Percentiles rank a stretch among this genome's conserved stretches.
Conservation (phyloP, 2,329 filamentous ascomycete species). For the Coniochaeta pulveracea region DNA sequence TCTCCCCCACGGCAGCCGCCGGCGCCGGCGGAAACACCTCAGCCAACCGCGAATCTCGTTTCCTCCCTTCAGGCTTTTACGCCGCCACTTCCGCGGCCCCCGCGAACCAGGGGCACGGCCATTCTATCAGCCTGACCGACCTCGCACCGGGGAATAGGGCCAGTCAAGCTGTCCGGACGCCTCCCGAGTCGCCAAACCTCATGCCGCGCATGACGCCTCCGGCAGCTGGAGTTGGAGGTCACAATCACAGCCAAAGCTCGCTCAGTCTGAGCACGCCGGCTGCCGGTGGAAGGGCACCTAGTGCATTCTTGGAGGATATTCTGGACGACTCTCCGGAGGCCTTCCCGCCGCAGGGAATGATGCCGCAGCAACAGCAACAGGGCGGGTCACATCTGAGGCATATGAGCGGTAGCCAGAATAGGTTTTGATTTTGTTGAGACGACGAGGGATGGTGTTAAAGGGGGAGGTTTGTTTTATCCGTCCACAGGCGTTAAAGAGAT, state of each 20-base stretch:
- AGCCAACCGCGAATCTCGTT: conserved; percentile 60
- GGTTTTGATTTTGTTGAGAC: too few species aligned
- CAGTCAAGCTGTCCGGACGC: conserved; percentile 35
- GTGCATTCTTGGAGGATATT: conserved; percentile 81
- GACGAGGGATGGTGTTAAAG: too few species aligned
- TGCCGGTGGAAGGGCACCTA: conserved; percentile 67
- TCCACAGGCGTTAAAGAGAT: too few species aligned
- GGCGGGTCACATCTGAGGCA: too few species aligned
- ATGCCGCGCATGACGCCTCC: conserved; percentile 23
- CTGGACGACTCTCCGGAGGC: conserved; percentile 60
- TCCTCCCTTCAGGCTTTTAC: conserved; percentile 87
- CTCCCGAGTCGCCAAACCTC: conserved; percentile 54
- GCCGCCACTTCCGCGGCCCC: conserved; percentile 48
- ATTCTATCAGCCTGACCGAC: conserved; percentile 50
- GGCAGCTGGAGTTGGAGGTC: conserved; percentile 7
- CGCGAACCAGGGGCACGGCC: conserved; percentile 30
- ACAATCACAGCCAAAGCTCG: conserved; percentile 50
- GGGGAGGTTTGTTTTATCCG: too few species aligned
- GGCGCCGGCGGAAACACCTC: conserved; percentile 46
- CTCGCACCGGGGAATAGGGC: conserved; percentile 46
- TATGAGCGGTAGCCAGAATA: too few species aligned
- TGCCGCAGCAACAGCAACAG: conserved; percentile 4
- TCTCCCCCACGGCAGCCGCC: conserved; percentile 76
- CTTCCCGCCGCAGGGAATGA: conserved; percentile 39
- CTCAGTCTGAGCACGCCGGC: conserved; percentile 54